Evolutionary conservation across 805 yeast genomes (phyloP).

Genomic region (Metschnikowia noctiluminum): DNA sequence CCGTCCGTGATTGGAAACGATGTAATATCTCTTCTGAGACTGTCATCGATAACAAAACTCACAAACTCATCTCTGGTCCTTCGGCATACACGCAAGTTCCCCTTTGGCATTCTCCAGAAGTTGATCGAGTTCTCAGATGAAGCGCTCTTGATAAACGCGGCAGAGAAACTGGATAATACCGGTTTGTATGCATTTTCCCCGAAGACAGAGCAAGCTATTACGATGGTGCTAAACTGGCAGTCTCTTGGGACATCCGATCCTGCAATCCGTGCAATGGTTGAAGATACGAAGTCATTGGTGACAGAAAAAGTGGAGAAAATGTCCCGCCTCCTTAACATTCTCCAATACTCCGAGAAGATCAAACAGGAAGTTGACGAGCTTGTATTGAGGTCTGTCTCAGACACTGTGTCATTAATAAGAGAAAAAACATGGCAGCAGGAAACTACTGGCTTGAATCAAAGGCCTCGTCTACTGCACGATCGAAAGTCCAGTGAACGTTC

Average conservation of each 20-base stretch:
- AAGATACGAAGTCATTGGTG: constrained; percentile 62
- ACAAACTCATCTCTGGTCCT: constrained; percentile 26
- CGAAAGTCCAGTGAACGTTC: constrained; percentile 2
- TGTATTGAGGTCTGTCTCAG: constrained; percentile 60
- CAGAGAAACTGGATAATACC: constrained; percentile 49
- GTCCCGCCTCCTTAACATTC: constrained; percentile 65
- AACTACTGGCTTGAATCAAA: background rate
- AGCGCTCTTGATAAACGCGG: constrained; percentile 67
- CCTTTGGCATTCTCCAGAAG: constrained; percentile 56
- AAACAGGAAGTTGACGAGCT: constrained; percentile 73
- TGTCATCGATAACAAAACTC: constrained; percentile 13
- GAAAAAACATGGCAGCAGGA: constrained; percentile 29
- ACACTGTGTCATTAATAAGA: constrained; percentile 56
- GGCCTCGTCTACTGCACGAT: constrained; percentile 1
- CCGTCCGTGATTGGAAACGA: constrained; percentile 3
- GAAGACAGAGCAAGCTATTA: constrained; percentile 55
- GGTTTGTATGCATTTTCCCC: constrained; percentile 50
- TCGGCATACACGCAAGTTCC: constrained; percentile 50
- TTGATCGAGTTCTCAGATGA: constrained; percentile 67
- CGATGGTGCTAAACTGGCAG: constrained; percentile 39
- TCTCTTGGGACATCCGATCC: constrained; percentile 57
- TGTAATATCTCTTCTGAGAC: constrained; percentile 18
- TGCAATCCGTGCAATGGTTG: constrained; percentile 58
- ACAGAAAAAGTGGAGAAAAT: constrained; percentile 67
- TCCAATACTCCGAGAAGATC: constrained; percentile 71